A percentile compares a stretch with the other conserved stretches of the same genome.
Conservation (phyloP, 2,329 filamentous ascomycete species). For the Hypoxylon sp. region DNA sequence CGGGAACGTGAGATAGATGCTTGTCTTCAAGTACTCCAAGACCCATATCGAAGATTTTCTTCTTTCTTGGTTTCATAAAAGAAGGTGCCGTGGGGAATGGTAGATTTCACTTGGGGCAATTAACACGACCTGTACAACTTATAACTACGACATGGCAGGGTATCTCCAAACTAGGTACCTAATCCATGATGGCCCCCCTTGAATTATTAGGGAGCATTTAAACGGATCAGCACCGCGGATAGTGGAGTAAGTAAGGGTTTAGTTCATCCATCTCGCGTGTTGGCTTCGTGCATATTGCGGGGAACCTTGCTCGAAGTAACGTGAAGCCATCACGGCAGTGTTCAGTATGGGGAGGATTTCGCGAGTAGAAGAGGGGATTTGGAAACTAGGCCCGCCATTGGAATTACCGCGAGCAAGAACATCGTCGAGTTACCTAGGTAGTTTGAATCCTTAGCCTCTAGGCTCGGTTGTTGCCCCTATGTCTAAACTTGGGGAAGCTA, state of each 20-base stretch:
- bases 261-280: slow-evolving; percentile 21
- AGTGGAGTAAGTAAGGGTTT: slow-evolving; percentile 13
- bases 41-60: slow-evolving; percentile 45
- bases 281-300: slow-evolving; percentile 33
- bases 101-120: not conserved
- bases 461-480: slow-evolving; percentile 2
- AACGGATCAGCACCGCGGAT: slow-evolving; percentile 14
- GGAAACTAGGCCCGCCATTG: slow-evolving; percentile 3
- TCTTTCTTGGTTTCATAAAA: not conserved
- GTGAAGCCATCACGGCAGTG: slow-evolving; percentile 44
- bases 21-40: slow-evolving; percentile 52
- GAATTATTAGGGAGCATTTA: slow-evolving; percentile 17
- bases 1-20: slow-evolving; percentile 51
- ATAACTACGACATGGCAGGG: slow-evolving; percentile 26
- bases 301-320: slow-evolving; percentile 39
- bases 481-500: not conserved
- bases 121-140: slow-evolving; percentile 20
- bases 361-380: slow-evolving; percentile 8
- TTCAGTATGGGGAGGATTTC: slow-evolving; percentile 13
- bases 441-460: slow-evolving; percentile 8
- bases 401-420: slow-evolving; percentile 2
- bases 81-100: not conserved
- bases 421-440: not conserved
- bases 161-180: slow-evolving; percentile 22
- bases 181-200: slow-evolving; percentile 7